phyloP scores from a whole-genome alignment of 768 basidiomycete genomes.

The Glaciozyma martinii region DNA sequence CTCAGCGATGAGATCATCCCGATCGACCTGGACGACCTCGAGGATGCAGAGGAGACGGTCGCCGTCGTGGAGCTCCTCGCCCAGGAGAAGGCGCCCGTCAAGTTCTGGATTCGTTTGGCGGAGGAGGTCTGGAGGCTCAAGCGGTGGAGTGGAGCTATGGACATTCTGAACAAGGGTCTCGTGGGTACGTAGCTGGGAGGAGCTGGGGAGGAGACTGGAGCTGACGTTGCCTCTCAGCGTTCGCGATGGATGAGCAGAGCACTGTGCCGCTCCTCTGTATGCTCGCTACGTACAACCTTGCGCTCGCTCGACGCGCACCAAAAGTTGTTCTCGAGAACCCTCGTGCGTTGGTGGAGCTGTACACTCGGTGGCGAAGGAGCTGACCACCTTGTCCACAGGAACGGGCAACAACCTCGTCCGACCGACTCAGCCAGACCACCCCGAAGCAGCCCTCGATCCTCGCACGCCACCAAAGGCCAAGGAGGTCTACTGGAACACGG shows the following conservation, averaged over 20 bases:
- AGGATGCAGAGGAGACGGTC: neutral
- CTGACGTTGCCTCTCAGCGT: too few relatives aligned
- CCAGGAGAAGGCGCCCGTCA: conserved; percentile 61
- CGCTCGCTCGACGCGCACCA: conserved; percentile 70
- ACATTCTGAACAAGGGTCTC: conserved; percentile 47
- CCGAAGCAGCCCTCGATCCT: conserved; percentile 24
- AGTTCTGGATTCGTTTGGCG: conserved; percentile 50
- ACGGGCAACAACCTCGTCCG: neutral
- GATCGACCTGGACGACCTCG: conserved; percentile 74
- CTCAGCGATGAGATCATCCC: conserved; percentile 62
- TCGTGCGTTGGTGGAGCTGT: neutral
- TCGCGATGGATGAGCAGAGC: conserved; percentile 6
- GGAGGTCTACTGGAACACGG: conserved; percentile 47
- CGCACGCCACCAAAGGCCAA: conserved; percentile 24
- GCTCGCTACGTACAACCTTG: conserved; percentile 75
- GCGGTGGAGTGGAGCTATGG: conserved; percentile 41
- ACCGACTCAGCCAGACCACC: neutral
- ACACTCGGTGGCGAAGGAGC: neutral
- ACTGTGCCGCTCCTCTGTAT: conserved; percentile 65
- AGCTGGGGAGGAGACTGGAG: too few relatives aligned
- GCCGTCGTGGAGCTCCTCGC: conserved; percentile 52
- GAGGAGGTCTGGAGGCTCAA: conserved; percentile 39
- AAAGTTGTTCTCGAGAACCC: conserved; percentile 58
- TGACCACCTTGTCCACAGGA: conserved; percentile 1
- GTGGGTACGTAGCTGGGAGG: neutral